Base-by-base conservation (phyloP, 495 filamentous ascomycete species). In the Xylaria cubensis region DNA sequence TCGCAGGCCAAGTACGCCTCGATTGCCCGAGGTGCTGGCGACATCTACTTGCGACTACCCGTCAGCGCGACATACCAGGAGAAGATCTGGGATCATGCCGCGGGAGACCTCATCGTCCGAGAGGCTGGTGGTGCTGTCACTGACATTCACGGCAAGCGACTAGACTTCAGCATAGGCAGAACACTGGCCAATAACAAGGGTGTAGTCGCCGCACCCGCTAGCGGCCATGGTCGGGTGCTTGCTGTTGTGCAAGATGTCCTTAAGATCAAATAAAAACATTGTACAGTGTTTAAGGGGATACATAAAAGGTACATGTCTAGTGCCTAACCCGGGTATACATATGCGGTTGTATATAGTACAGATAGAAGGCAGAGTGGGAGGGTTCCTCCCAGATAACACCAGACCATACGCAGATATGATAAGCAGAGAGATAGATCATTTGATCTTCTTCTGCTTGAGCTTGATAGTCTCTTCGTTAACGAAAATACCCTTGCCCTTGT, bases 81-180 rank as follows among this genome's bases (percentile, higher is more conserved):
- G 87, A 99, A 99, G 87, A 98, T 99, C 74, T 99, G 96, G 96
- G 96, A 99, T 80, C 96, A 99, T 82, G 97, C 95, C 41, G 95
- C 94, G n/a, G 96, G 96, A 44, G 94, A 97, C 72, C 81, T 99
- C 64, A 95, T 99, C 75, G 94, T 97, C 13, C 88, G 94, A 61
- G 96, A 99, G 82, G 94, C 97, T 5, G 96, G 97, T 62, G 97
- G 95, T 32, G 85, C 92, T 76, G 96, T 99, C 44, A 97, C 92
- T 21, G 96, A 97, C 82, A 91, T 90, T 67, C 87, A 90, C 72
- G 95, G 95, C 56, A 89, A 90, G 75, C 83, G 88, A 50, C 84
- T 99, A 73, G 91, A 98, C 78, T 98, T 98, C 77, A 89, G 90
- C 72, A 87, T 90, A 67, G 96, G 96, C 65, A 87, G 95, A 81